Base-by-base conservation (phyloP, 2,329 filamentous ascomycete genomes). In the Stagonosporopsis vannaccii region DNA sequence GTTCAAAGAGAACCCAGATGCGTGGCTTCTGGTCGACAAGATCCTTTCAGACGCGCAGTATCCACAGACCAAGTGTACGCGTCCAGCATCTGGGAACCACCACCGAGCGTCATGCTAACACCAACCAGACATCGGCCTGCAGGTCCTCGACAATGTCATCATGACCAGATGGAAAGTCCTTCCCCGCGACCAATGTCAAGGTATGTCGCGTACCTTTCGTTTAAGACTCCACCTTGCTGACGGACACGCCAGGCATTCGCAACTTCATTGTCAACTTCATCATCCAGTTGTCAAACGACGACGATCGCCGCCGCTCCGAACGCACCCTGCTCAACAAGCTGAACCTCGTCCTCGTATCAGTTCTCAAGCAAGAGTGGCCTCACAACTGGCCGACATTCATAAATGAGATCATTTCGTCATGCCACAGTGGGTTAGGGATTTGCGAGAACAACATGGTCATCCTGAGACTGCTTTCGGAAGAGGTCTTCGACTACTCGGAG, bases 371-470 rank as follows among this genome's bases (percentile, higher is more conserved):
- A 80, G 95, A 99, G 79, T 99, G 95, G 95, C 95, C 95, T 54
- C 94, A 98, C 80, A 96, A 99, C 83, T 99, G 96, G 95, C 95
- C 96, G 11, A 97, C 92, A 19, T 99, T 99, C 79, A 98, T 99
- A 85, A 98, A 98, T 82, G 95, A 99, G 82, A 99, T 99, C 78
- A 92, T 99, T 69, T 90, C 92, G 20, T 94, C 95, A 52, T 98
- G 93, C 79, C 93, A 96, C 76, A 94, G 91, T 66, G 97, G 90
- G 78, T 83, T 99, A 50, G 95, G 94, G 33, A 96, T 99, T 69
- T 99, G 96, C 85, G 95, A 99, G 81, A 99, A 99, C 82, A 99
- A 99, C 83, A 99, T 99, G 95, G 92, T 91, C 63, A 98, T 99
- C 68, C 85, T 99, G 67, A 89, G 95, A 58, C 82, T 99, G 69